Evolutionary conservation across 2,329 filamentous ascomycete genomes (phyloP).

Genomic region (Stagonosporopsis chrysanthemi): DNA sequence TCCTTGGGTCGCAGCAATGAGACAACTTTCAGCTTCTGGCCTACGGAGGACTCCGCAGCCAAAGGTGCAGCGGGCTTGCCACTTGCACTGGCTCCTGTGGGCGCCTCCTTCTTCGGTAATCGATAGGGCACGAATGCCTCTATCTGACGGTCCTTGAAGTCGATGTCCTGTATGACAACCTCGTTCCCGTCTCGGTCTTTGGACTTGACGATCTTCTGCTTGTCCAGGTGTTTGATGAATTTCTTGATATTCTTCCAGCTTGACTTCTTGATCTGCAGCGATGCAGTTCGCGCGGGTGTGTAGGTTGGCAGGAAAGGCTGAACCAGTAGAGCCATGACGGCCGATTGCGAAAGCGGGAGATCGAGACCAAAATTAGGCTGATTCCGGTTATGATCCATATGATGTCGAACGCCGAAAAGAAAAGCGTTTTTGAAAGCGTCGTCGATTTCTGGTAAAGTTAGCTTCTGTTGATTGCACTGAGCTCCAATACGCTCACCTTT

Average conservation of each 20-base stretch:
- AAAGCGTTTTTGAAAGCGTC: slow-evolving; percentile 70
- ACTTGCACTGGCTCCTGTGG: slow-evolving; percentile 36
- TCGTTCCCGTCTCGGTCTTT: slow-evolving; percentile 72
- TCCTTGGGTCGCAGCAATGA: slow-evolving; percentile 64
- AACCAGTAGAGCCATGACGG: slow-evolving; percentile 68
- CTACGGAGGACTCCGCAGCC: slow-evolving; percentile 52
- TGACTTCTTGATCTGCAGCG: slow-evolving; percentile 73
- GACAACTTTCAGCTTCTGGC: slow-evolving; percentile 59
- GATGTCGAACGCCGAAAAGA: slow-evolving; percentile 67
- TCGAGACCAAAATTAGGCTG: slow-evolving; percentile 63
- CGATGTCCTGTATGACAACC: slow-evolving; percentile 69
- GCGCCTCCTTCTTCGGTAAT: slow-evolving; percentile 64
- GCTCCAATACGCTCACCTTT: slow-evolving; percentile 54
- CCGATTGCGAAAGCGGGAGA: slow-evolving; percentile 69
- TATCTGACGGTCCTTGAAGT: slow-evolving; percentile 65
- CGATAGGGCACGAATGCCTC: slow-evolving; percentile 67
- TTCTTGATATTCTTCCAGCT: slow-evolving; percentile 75
- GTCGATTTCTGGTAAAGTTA: slow-evolving; percentile 64
- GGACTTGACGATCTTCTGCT: slow-evolving; percentile 66
- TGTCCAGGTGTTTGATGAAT: slow-evolving; percentile 73
- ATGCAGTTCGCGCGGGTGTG: slow-evolving; percentile 62
- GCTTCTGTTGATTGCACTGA: neutral
- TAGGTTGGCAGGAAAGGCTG: slow-evolving; percentile 71
- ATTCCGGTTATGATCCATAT: slow-evolving; percentile 63
- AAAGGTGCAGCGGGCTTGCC: slow-evolving; percentile 53